These are phyloP conservation scores for Hamamelis virginiana DNA, from an alignment of 164 flowering plant genomes.

Conservation along the genomic window DNA sequence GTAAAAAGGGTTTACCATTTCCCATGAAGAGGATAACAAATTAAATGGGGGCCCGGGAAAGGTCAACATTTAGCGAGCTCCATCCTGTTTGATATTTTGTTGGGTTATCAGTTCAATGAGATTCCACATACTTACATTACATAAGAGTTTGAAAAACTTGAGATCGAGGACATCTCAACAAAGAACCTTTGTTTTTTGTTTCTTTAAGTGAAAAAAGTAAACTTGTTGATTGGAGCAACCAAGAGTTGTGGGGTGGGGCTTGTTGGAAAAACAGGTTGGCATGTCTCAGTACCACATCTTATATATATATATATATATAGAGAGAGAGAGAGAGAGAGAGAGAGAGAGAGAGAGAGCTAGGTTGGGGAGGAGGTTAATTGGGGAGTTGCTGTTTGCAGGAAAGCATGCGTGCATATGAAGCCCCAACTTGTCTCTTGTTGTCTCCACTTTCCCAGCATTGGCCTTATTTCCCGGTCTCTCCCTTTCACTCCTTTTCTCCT, in stretches of 20 bases:
- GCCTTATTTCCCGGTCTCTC: slow-evolving; percentile 35
- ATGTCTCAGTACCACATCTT: slow-evolving; percentile 9
- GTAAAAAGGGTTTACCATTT: too few species aligned
- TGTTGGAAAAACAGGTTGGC: slow-evolving; percentile 39
- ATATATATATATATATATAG: not conserved
- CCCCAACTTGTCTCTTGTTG: slow-evolving; percentile 33
- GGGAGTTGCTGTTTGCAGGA: slow-evolving; percentile 17
- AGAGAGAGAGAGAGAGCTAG: slow-evolving; percentile 1
- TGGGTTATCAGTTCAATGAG: too few species aligned
- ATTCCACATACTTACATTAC: too few species aligned
- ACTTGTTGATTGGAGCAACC: slow-evolving; percentile 15
- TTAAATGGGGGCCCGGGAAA: too few species aligned
- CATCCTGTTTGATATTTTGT: too few species aligned
- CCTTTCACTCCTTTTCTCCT: slow-evolving; percentile 6
- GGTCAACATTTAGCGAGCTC: too few species aligned
- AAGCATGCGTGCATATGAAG: slow-evolving; percentile 46
- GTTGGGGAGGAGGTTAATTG: too few species aligned
- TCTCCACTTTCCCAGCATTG: slow-evolving; percentile 39
- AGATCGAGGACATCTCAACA: not conserved
- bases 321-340: slow-evolving; percentile 6
- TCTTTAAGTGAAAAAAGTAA: slow-evolving; percentile 6
- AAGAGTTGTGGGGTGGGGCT: slow-evolving; percentile 10
- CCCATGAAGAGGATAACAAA: too few species aligned
- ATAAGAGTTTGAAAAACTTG: not conserved
- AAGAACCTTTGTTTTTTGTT: slow-evolving; percentile 12